Base-by-base conservation (phyloP, 2,329 filamentous ascomycete species). In the Penicillium sp. region DNA sequence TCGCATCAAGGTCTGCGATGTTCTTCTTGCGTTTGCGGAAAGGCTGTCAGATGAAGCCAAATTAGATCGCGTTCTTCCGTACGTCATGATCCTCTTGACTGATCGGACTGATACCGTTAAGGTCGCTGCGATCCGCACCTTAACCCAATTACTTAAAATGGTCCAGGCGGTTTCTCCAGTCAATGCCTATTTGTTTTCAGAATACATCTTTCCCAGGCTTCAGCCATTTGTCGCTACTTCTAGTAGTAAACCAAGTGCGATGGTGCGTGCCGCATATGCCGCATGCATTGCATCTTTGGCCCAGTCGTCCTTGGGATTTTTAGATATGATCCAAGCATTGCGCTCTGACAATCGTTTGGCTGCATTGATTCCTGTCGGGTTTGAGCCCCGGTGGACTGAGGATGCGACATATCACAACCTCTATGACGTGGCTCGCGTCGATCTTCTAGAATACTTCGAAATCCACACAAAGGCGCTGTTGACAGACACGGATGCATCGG, bases 1-100 rank as follows among this genome's bases (percentile, higher is more conserved):
- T 26, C 88, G 91, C 62, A 81, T 97, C 39, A 86, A 91, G 63
- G 94, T 91, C 1, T 96, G 94, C 67, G 94, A 99, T 70, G 81
- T 99, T 38, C 80, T 99, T 44, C 77, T 99, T 46, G 93, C 93
- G 2, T 97, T 99, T 70, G 86, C 92, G 0, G 92, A 97, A 74
- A 83, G 89, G 55, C 75, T 97, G 23, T 96, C 93, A 0, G 95
- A 99, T 69, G 94, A 99, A 74, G 92, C 92, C 3, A 97, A 97
- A 71, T 79, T 99, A 45, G 95, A 99, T 71, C 85, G 94, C 46
- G 89, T 97, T 23, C 77, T 99, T 46, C 94, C 94, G 1, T 97
- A 97, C 69, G 78, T 97, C 34, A 89, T 96, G 75, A 84, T 86
- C 5, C 74, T 97, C 27, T 78, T 99, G 11, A 87, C 85, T 56